phyloP scores from a whole-genome alignment of 805 yeast genomes.

The Wickerhamomyces bisporus region DNA sequence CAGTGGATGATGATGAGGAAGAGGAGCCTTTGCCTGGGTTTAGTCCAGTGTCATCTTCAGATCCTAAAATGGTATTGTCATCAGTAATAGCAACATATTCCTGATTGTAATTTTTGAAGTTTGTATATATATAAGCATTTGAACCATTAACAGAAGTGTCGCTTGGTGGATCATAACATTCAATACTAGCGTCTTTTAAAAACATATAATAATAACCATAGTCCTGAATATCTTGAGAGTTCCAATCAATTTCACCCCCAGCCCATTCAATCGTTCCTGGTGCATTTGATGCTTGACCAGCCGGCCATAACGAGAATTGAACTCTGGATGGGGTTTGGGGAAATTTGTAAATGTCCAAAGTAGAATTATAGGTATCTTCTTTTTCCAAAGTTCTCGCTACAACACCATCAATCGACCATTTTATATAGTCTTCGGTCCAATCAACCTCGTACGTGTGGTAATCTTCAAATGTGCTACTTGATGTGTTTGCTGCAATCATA shows the following conservation, averaged over 20 bases:
- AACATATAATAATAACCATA: slow-evolving; percentile 77
- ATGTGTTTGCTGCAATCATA: slow-evolving; percentile 36
- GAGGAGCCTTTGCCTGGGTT: slow-evolving; percentile 32
- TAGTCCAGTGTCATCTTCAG: slow-evolving; percentile 60
- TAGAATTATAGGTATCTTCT: slow-evolving; percentile 55
- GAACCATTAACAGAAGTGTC: slow-evolving; percentile 39
- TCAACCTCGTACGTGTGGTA: slow-evolving; percentile 76
- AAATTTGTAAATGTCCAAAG: slow-evolving; percentile 48
- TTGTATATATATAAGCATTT: slow-evolving; percentile 49
- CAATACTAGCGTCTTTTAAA: slow-evolving; percentile 53
- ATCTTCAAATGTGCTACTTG: slow-evolving; percentile 50
- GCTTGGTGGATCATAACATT: slow-evolving; percentile 51
- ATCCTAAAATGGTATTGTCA: slow-evolving; percentile 54
- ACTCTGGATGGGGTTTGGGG: slow-evolving; percentile 76
- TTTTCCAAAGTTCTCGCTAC: slow-evolving; percentile 59
- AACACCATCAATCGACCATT: slow-evolving; percentile 72
- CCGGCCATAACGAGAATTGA: slow-evolving; percentile 77
- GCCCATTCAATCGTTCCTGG: slow-evolving; percentile 76
- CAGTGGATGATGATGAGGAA: no score
- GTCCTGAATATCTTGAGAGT: slow-evolving; percentile 61
- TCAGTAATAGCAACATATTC: slow-evolving; percentile 57
- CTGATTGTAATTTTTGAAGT: slow-evolving; percentile 39
- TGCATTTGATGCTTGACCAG: slow-evolving; percentile 48
- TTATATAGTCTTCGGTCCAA: slow-evolving; percentile 69
- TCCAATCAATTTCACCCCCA: slow-evolving; percentile 86